Evolutionary conservation across 768 basidiomycete species (phyloP).

Genomic region (Hebeloma cylindrosporum): DNA sequence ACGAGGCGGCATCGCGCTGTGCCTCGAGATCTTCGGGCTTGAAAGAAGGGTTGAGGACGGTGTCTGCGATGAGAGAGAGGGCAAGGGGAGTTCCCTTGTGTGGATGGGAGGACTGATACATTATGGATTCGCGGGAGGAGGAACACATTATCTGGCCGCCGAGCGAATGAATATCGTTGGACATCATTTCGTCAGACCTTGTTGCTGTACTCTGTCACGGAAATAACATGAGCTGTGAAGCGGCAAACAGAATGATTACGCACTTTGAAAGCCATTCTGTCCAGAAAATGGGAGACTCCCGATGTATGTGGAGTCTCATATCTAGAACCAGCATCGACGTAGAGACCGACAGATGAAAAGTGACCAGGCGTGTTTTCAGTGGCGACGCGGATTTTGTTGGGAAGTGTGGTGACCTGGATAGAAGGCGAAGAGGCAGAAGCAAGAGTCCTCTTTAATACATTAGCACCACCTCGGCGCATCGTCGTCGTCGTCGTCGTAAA

Average conservation of each 20-base stretch:
- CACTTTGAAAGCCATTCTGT: conserved; percentile 97
- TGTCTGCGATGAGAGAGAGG: conserved; percentile 88
- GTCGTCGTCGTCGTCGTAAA: background rate
- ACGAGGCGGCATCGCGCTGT: conserved; percentile 84
- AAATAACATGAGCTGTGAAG: conserved; percentile 9
- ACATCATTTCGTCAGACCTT: conserved; percentile 77
- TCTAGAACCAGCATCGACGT: conserved; percentile 90
- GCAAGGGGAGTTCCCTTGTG: conserved; percentile 79
- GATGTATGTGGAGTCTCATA: conserved; percentile 74
- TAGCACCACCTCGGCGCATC: background rate
- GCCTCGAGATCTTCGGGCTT: conserved; percentile 74
- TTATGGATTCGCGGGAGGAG: conserved; percentile 89
- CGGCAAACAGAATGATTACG: conserved; percentile 10
- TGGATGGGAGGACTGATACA: conserved; percentile 98
- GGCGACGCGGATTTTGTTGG: conserved; percentile 90
- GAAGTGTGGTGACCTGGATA: conserved; percentile 76
- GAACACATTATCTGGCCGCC: conserved; percentile 93
- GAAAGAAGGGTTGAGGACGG: conserved; percentile 78
- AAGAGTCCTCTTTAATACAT: conserved; percentile 3
- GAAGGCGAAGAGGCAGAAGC: conserved; percentile 28
- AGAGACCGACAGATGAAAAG: conserved; percentile 91
- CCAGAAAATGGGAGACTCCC: conserved; percentile 90
- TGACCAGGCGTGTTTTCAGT: conserved; percentile 91
- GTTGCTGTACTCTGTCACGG: conserved; percentile 66
- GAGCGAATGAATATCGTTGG: conserved; percentile 72